Evolutionary conservation across 257 asterid genomes (phyloP).

Genomic region (Solanum rostratum): DNA sequence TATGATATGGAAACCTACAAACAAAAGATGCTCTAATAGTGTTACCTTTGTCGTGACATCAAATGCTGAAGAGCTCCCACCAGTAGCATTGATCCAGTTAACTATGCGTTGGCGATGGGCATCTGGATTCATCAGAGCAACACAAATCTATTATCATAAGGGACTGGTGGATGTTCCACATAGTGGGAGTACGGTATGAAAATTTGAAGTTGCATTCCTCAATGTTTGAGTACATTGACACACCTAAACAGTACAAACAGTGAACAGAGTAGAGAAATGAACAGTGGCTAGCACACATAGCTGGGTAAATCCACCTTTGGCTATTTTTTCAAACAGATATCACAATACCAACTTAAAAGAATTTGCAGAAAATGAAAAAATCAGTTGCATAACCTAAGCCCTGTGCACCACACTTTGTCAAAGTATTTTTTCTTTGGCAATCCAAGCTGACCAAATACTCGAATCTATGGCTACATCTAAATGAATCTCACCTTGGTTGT

Average conservation of each 20-base stretch:
- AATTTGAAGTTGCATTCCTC: not conserved
- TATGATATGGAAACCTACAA: not conserved
- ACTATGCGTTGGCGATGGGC: conserved; percentile 54
- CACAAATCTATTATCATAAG: not conserved
- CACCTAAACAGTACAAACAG: not conserved
- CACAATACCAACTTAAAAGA: not conserved
- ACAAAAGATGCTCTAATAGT: not conserved
- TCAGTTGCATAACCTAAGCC: not conserved
- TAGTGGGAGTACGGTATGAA: not conserved
- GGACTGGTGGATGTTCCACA: not conserved
- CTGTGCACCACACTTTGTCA: not conserved
- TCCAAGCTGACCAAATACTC: not conserved
- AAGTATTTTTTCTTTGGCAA: not conserved
- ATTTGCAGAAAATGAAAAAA: not conserved
- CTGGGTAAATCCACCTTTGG: not conserved
- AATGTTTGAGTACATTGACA: not conserved
- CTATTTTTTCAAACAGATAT: not conserved
- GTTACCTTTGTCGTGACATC: conserved; percentile 53
- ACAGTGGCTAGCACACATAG: not conserved
- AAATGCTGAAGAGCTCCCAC: conserved; percentile 48
- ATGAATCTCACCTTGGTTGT: conserved; percentile 32
- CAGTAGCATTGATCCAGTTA: conserved; percentile 58
- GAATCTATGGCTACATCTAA: not conserved
- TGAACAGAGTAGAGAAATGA: not conserved
- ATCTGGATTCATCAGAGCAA: conserved; percentile 15